Evolutionary conservation across 169 alveolate genomes (phyloP).

Genomic region (Eimeria falciformis): DNA sequence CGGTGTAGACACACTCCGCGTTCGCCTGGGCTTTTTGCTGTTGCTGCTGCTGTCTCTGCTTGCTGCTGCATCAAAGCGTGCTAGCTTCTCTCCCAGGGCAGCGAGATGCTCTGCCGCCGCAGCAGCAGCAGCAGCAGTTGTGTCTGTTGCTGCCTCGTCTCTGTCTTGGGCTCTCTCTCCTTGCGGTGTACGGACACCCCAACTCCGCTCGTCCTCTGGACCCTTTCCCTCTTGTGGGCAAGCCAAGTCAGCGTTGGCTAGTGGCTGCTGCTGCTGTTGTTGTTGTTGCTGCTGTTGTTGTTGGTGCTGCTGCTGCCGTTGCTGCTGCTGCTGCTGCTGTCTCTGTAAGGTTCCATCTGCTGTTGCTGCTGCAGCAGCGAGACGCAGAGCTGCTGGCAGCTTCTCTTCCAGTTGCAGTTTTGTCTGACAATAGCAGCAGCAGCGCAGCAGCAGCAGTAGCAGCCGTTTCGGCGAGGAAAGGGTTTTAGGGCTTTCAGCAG

Average conservation of each 20-base stretch:
- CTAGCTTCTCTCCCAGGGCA: background rate
- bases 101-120: background rate
- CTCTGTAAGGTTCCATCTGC: constrained; percentile 1
- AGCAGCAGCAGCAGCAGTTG: constrained; percentile 5
- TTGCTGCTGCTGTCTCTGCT: background rate
- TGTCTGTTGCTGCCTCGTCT: background rate
- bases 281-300: background rate
- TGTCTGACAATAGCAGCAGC: background rate
- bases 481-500: too few species aligned
- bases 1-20: too few species aligned
- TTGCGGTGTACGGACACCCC: background rate
- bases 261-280: background rate
- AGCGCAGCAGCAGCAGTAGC: too few species aligned
- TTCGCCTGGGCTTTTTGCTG: too few species aligned
- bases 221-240: background rate
- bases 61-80: constrained; percentile 31
- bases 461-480: too few species aligned
- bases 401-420: constrained; percentile 17
- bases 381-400: constrained; percentile 36
- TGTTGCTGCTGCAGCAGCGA: constrained; percentile 30
- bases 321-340: background rate
- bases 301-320: background rate
- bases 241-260: too few species aligned
- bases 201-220: background rate
- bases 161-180: background rate